Base-by-base conservation (phyloP, 2,329 filamentous ascomycete species). In the Penicillium sp. region DNA sequence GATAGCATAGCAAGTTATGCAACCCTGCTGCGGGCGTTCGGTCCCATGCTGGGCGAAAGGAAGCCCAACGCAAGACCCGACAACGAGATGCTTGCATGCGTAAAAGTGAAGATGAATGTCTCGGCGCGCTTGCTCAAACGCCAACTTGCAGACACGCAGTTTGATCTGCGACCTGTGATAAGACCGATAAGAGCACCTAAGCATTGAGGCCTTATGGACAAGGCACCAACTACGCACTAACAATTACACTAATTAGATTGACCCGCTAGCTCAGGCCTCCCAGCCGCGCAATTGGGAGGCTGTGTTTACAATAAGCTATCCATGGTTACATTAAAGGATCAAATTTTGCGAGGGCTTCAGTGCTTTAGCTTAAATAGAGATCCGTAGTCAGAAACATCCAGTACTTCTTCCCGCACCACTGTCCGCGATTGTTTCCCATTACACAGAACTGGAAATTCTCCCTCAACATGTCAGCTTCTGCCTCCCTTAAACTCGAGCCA, bases 31-130 rank as follows among this genome's bases (percentile, higher is more conserved):
- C 35, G 29, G 49, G 52, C 45, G 46, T 21, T 45, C 51, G 56
- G 24, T 49, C 65, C 58, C 66, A 68, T 70, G 60, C 49, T 53
- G 65, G 64, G 64, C 65, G 57, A 56, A 64, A 58, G 59, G 59
- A 58, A 37, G 58, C 71, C 71, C 71, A 63, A 53, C 63, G 65
- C 54, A 69, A 52, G 46, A 57, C 42, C 56, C 60, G 61, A 52
- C 57, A 46, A 29, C 45, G 49, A 61, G 53, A 58, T 54, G 58
- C 59, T 66, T 70, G 71, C 73, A 75, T 75, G 56, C 72, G 70
- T 66, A 66, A 46, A 54, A 29, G 9, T 7, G 6, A 35, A 31
- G 11, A 19, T 21, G n/a, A 48, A 4, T 29, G 3, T 31, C 24
- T n/a, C 31, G 22, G 13, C 48, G 46, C 10, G 19, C 31, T 24